A percentile compares a stretch with the other conserved stretches of the same genome.
Evolutionary conservation across 1,139 yeast genomes (phyloP).

Genomic region (Scheffersomyces quercinus): DNA sequence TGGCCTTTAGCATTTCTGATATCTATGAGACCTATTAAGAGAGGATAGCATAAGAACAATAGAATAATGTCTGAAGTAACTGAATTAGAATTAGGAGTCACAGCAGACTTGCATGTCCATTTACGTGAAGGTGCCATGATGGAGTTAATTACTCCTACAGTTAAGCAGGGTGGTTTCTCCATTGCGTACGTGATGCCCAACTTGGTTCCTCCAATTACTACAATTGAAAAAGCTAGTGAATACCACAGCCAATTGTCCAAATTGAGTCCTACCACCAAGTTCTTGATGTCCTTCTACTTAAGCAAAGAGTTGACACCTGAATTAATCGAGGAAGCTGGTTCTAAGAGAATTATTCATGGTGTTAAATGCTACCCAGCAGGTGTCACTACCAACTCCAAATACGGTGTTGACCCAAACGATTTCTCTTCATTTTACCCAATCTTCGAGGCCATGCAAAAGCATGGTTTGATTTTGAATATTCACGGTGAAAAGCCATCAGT

Average conservation of each 20-base stretch:
- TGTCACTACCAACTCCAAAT: slow-evolving; percentile 90
- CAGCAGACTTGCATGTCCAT: slow-evolving; percentile 97
- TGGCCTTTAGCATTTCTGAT: not conserved
- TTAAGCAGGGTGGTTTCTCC: slow-evolving; percentile 85
- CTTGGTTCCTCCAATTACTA: slow-evolving; percentile 86
- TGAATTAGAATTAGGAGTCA: slow-evolving; percentile 66
- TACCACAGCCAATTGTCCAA: slow-evolving; percentile 66
- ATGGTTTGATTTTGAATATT: slow-evolving; percentile 74
- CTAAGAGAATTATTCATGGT: slow-evolving; percentile 69
- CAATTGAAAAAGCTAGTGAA: slow-evolving; percentile 68
- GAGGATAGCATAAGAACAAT: not conserved
- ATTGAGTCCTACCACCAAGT: slow-evolving; percentile 82
- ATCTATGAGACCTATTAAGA: not conserved
- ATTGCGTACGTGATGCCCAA: slow-evolving; percentile 97
- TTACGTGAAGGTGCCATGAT: slow-evolving; percentile 92
- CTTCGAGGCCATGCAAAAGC: slow-evolving; percentile 81
- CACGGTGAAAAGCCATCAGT: slow-evolving; percentile 93
- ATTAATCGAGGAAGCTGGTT: slow-evolving; percentile 76
- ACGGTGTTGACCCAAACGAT: slow-evolving; percentile 94
- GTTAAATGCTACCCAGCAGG: slow-evolving; percentile 98
- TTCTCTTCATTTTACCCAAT: slow-evolving; percentile 86
- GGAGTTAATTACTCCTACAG: slow-evolving; percentile 87
- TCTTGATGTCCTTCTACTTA: slow-evolving; percentile 86
- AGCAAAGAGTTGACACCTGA: slow-evolving; percentile 82
- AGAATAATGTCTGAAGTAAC: slow-evolving; percentile 2